A percentile compares a stretch with the other conserved stretches of the same genome.
These are phyloP conservation scores for Dichomitus squalens DNA, from an alignment of 1,284 basidiomycete species.

Conservation along the genomic window DNA sequence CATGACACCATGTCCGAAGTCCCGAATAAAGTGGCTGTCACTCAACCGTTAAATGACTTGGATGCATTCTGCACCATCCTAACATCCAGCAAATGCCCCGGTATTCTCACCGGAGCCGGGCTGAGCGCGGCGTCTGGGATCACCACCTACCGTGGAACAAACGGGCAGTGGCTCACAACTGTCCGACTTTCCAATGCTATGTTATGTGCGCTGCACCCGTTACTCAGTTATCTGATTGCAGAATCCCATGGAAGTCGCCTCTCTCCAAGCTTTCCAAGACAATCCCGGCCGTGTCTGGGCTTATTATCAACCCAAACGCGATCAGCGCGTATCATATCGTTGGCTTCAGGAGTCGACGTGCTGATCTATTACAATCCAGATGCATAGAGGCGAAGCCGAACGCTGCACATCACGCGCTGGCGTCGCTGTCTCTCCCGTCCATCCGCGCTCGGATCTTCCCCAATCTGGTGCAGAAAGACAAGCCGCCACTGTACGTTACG, in stretches of 20 bases:
- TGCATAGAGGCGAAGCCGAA: slow-evolving; percentile 34
- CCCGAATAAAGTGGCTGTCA: neutral
- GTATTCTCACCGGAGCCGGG: neutral
- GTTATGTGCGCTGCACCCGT: neutral
- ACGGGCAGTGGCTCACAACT: neutral
- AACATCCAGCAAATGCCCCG: neutral
- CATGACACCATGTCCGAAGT: neutral
- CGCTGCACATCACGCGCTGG: slow-evolving; percentile 36
- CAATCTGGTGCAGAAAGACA: slow-evolving; percentile 21
- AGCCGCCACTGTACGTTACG: slow-evolving; percentile 35
- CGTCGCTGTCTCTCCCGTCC: slow-evolving; percentile 27
- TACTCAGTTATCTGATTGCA: neutral
- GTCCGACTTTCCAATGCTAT: neutral
- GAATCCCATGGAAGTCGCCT: neutral
- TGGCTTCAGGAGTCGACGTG: slow-evolving; percentile 11
- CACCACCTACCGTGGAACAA: neutral
- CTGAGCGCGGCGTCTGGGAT: neutral
- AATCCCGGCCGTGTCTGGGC: slow-evolving; percentile 43
- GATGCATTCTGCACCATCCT: neutral
- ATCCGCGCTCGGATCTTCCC: slow-evolving; percentile 8
- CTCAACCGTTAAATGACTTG: neutral
- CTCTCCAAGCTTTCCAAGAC: slow-evolving; percentile 1
- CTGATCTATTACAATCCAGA: slow-evolving; percentile 26
- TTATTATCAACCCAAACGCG: slow-evolving; percentile 36
- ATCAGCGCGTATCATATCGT: slow-evolving; percentile 30